phyloP scores from a whole-genome alignment of 2,329 filamentous ascomycete species.

The Bipolaris victoriae region DNA sequence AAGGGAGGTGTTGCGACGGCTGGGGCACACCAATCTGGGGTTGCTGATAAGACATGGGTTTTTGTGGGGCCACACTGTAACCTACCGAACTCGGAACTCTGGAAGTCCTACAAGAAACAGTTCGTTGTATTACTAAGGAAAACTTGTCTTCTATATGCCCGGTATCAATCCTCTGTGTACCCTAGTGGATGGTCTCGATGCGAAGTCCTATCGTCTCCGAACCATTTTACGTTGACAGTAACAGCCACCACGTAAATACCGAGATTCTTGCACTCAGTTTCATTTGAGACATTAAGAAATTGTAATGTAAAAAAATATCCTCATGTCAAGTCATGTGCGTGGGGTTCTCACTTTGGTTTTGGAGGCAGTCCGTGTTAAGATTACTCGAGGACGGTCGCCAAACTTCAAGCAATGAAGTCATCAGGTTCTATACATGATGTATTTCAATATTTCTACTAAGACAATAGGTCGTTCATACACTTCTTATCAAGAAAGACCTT shows the following conservation, averaged over 20 bases:
- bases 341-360: neutral
- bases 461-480: no score
- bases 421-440: neutral
- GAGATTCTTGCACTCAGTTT: neutral
- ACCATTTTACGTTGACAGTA: neutral
- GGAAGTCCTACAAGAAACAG: neutral
- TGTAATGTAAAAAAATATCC: no score
- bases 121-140: neutral
- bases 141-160: neutral
- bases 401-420: neutral
- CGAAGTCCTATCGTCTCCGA: neutral
- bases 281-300: neutral
- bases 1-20: neutral
- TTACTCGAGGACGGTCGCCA: neutral
- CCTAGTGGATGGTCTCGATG: neutral
- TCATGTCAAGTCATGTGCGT: neutral
- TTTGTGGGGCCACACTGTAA: constrained; percentile 4
- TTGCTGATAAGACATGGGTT: constrained; percentile 12
- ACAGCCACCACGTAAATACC: neutral
- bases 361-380: neutral
- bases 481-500: neutral
- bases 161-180: neutral
- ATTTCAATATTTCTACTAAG: neutral
- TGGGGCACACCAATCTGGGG: constrained; percentile 7
- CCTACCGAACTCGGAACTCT: constrained; percentile 5